Conservation (phyloP, 208 protist genomes). For the Trypanosoma brucei region DNA sequence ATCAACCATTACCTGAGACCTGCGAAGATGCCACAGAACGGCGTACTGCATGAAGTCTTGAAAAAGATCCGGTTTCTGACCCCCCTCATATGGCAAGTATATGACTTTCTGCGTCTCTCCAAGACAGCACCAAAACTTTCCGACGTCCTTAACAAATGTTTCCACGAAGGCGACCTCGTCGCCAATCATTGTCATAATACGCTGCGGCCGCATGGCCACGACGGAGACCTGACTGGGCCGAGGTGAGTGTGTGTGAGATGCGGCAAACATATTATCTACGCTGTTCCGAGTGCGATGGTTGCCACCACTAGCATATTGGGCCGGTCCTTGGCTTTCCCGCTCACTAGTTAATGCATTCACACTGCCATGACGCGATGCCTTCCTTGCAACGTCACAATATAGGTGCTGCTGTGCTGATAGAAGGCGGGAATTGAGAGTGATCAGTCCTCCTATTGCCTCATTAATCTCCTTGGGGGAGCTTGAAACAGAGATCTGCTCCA, state of each 20-base stretch:
- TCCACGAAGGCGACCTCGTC: slow-evolving; percentile 20
- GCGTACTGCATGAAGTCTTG: slow-evolving; percentile 52
- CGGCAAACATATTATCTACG: not conserved
- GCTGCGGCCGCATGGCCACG: slow-evolving; percentile 17
- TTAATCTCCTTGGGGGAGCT: slow-evolving; percentile 24
- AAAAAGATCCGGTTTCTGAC: slow-evolving; percentile 24
- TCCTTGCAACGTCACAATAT: slow-evolving; percentile 6
- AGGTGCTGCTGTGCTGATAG: slow-evolving; percentile 14
- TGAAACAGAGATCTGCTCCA: slow-evolving; percentile 18
- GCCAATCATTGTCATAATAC: slow-evolving; percentile 12
- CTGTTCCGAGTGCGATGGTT: not conserved
- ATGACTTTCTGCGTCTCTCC: slow-evolving; percentile 30
- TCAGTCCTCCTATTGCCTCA: slow-evolving; percentile 9
- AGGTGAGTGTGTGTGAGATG: slow-evolving; percentile 4
- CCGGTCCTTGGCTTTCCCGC: not conserved
- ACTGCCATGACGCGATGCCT: not conserved
- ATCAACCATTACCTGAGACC: slow-evolving; percentile 38
- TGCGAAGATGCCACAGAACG: slow-evolving; percentile 37
- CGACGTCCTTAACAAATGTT: slow-evolving; percentile 23
- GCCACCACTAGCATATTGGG: slow-evolving; percentile 4
- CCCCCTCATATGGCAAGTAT: slow-evolving; percentile 19
- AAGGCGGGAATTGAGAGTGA: slow-evolving; percentile 15
- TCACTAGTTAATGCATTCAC: slow-evolving; percentile 5
- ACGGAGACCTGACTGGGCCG: slow-evolving; percentile 1
- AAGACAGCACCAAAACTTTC: slow-evolving; percentile 25